phyloP scores from a whole-genome alignment of 352 stramenopile genomes.

The Pythium vanterpoolii region DNA sequence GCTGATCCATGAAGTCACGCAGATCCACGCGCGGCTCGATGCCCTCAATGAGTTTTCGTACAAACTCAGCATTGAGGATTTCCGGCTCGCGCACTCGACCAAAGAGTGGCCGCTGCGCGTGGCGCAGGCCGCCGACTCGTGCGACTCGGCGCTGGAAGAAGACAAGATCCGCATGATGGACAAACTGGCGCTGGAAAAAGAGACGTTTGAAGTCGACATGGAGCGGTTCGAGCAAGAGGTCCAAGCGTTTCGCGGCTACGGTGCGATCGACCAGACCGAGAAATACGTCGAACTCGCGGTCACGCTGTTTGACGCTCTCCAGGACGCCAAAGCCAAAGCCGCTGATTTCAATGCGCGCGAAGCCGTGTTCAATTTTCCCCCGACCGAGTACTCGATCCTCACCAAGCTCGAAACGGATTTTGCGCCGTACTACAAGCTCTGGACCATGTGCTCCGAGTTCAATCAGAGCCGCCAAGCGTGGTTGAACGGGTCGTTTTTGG shows the following conservation, averaged over 20 bases:
- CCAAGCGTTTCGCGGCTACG: constrained; percentile 83
- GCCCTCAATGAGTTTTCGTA: constrained; percentile 82
- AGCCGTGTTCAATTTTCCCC: constrained; percentile 91
- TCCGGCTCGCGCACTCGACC: constrained; percentile 84
- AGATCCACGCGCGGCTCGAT: constrained; percentile 70
- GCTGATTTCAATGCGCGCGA: constrained; percentile 92
- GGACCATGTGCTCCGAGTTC: constrained; percentile 95
- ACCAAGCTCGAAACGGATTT: constrained; percentile 85
- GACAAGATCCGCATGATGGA: constrained; percentile 95
- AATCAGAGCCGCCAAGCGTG: constrained; percentile 89
- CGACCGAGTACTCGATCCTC: constrained; percentile 90
- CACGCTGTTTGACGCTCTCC: constrained; percentile 85
- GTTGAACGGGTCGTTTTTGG: constrained; percentile 90
- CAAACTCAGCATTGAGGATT: constrained; percentile 87
- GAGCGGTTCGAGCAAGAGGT: constrained; percentile 89
- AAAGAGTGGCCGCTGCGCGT: constrained; percentile 88
- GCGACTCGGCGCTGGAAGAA: constrained; percentile 86
- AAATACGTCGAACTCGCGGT: constrained; percentile 89
- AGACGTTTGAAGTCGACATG: constrained; percentile 79
- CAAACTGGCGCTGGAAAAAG: constrained; percentile 89
- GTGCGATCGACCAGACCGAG: constrained; percentile 85
- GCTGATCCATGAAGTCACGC: constrained; percentile 72
- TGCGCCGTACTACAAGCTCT: constrained; percentile 91
- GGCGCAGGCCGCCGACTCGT: constrained; percentile 73
- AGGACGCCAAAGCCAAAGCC: constrained; percentile 89